These are phyloP conservation scores for Phaffia australis DNA, from an alignment of 768 basidiomycete genomes.

Conservation along the genomic window DNA sequence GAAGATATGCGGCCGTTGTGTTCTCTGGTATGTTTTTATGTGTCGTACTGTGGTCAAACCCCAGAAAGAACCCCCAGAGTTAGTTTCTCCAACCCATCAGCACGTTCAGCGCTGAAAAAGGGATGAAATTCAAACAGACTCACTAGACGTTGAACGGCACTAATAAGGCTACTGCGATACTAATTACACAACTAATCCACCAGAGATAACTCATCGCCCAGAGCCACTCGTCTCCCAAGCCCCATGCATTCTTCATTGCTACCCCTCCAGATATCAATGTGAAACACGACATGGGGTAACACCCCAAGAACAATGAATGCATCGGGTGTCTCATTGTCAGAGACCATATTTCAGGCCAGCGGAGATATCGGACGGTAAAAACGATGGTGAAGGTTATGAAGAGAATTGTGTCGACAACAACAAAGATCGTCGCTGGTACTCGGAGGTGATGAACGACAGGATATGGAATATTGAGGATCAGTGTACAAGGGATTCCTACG, in stretches of 20 bases:
- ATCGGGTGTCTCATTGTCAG: conserved; percentile 21
- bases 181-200: conserved; percentile 14
- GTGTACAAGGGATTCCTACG: conserved; percentile 19
- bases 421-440: conserved; percentile 21
- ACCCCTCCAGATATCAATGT: conserved; percentile 26
- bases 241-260: conserved; percentile 20
- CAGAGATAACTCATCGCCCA: conserved; percentile 26
- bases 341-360: conserved; percentile 22
- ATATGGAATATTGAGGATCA: conserved; percentile 26
- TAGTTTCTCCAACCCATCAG: neutral
- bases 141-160: conserved; percentile 26
- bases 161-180: conserved; percentile 12
- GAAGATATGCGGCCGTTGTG: conserved; percentile 22
- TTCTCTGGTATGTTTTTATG: conserved; percentile 26
- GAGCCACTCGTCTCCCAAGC: conserved; percentile 22
- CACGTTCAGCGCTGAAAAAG: neutral
- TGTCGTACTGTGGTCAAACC: conserved; percentile 15
- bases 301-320: neutral
- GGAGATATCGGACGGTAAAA: conserved; percentile 23
- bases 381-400: conserved; percentile 25
- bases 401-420: conserved; percentile 25
- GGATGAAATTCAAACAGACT: neutral
- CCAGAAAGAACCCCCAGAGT: no score
- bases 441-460: conserved; percentile 22
- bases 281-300: conserved; percentile 18